Conservation (phyloP, 2,329 filamentous ascomycete genomes). For the Aspergillus ustus region DNA sequence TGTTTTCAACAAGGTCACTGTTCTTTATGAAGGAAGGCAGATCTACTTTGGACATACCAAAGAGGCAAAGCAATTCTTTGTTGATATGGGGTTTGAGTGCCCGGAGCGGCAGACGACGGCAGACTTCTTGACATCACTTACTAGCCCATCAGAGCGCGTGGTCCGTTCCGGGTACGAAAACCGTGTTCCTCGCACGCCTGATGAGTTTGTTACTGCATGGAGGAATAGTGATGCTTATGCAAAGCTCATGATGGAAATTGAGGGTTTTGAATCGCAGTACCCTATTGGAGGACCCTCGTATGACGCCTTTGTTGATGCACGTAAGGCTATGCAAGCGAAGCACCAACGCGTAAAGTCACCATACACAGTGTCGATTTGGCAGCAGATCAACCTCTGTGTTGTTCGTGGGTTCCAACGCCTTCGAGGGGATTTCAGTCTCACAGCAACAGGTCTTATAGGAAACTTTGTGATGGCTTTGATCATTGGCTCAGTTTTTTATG, state of each 20-base stretch:
- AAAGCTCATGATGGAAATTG: constrained; percentile 42
- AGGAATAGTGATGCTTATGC: constrained; percentile 53
- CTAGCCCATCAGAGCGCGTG: constrained; percentile 65
- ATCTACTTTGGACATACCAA: constrained; percentile 73
- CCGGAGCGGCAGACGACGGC: constrained; percentile 70
- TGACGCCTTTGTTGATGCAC: constrained; percentile 41
- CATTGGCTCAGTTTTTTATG: constrained; percentile 77
- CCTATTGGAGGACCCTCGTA: constrained; percentile 39
- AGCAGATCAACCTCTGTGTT: constrained; percentile 77
- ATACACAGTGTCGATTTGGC: constrained; percentile 74
- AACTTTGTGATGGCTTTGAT: constrained; percentile 76
- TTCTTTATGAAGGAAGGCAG: constrained; percentile 75
- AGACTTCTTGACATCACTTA: constrained; percentile 73
- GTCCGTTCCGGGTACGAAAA: constrained; percentile 62
- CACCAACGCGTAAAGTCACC: constrained; percentile 68
- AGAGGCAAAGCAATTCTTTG: constrained; percentile 68
- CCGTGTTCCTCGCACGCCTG: constrained; percentile 66
- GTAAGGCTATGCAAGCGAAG: constrained; percentile 43
- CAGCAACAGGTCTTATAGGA: constrained; percentile 63
- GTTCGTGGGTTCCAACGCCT: constrained; percentile 78
- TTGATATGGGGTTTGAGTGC: constrained; percentile 70
- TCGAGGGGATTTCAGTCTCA: constrained; percentile 72
- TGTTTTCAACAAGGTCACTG: constrained; percentile 72
- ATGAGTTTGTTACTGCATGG: constrained; percentile 66
- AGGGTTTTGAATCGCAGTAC: constrained; percentile 37